A percentile compares a stretch with the other conserved stretches of the same genome.
phyloP scores from a whole-genome alignment of 73 alveolate species.

The Paraurostyla sp. region DNA sequence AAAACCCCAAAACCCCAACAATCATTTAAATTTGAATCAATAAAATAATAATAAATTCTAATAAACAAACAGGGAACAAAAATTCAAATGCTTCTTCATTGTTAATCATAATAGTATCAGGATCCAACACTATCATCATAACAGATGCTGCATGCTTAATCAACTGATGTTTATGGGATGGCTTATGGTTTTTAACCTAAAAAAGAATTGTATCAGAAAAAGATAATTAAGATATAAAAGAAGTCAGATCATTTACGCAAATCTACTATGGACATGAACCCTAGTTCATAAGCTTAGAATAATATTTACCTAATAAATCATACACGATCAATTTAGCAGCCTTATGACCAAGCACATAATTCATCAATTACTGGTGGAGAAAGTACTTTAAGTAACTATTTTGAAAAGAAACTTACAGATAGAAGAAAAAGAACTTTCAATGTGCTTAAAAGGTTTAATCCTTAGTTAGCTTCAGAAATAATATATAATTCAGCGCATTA shows the following conservation, averaged over 20 bases:
- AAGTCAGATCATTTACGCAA: slow-evolving; percentile 24
- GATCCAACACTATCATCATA: too few species aligned
- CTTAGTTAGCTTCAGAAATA: slow-evolving; percentile 20
- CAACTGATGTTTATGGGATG: too few species aligned
- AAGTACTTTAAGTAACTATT: not conserved
- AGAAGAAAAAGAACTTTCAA: slow-evolving; percentile 41
- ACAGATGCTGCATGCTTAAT: too few species aligned
- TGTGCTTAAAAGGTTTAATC: slow-evolving; percentile 12
- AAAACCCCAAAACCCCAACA: too few species aligned
- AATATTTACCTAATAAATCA: not conserved
- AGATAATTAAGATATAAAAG: not conserved
- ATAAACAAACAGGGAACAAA: too few species aligned
- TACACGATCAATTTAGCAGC: not conserved
- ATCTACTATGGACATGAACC: slow-evolving; percentile 29
- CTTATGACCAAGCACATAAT: too few species aligned
- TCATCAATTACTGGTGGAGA: not conserved
- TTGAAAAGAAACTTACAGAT: slow-evolving; percentile 26
- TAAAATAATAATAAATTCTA: too few species aligned
- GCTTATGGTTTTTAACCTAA: too few species aligned
- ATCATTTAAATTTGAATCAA: too few species aligned
- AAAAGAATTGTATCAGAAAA: slow-evolving; percentile 3
- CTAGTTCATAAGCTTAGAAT: not conserved
- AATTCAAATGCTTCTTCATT: too few species aligned
- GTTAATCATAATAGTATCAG: too few species aligned
- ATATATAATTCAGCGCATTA: slow-evolving; percentile 1